Evolutionary conservation across 495 filamentous ascomycete genomes (phyloP).

Genomic region (Talaromyces liani): DNA sequence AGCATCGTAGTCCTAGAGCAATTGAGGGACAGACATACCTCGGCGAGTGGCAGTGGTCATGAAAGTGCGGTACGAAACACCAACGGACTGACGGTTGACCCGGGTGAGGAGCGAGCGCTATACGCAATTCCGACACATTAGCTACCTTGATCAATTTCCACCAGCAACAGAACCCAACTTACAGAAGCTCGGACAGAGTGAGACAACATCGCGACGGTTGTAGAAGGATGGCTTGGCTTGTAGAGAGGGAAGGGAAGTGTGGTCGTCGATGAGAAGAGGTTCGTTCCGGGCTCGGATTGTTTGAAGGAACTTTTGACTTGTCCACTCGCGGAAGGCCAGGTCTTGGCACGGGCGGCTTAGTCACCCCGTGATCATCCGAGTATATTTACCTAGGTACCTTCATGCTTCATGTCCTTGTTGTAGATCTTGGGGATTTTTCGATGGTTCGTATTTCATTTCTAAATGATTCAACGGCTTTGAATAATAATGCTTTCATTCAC

Average conservation of each 20-base stretch:
- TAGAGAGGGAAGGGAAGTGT: neutral
- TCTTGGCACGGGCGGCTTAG: conserved; percentile 9
- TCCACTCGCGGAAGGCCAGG: conserved; percentile 6
- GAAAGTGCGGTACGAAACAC: conserved; percentile 71
- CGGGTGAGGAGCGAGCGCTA: conserved; percentile 80
- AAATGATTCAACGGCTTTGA: neutral
- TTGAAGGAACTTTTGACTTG: conserved; percentile 11
- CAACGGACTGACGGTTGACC: conserved; percentile 59
- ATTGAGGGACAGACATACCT: conserved; percentile 24
- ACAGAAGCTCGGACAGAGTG: conserved; percentile 63
- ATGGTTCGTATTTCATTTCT: too few relatives aligned
- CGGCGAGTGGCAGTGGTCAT: conserved; percentile 46
- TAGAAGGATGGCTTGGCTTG: neutral
- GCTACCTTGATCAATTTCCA: conserved; percentile 7
- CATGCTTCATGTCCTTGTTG: neutral
- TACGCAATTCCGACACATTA: conserved; percentile 17
- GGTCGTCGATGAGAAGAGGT: conserved; percentile 8
- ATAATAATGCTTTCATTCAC: neutral
- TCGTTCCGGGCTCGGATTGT: neutral
- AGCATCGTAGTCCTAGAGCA: neutral
- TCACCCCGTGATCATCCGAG: conserved; percentile 9
- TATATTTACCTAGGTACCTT: neutral
- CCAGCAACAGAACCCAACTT: conserved; percentile 18
- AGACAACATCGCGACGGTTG: conserved; percentile 53
- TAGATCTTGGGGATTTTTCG: too few relatives aligned